Conservation (phyloP, 1,284 basidiomycete species). For the Trametes pubescens region DNA sequence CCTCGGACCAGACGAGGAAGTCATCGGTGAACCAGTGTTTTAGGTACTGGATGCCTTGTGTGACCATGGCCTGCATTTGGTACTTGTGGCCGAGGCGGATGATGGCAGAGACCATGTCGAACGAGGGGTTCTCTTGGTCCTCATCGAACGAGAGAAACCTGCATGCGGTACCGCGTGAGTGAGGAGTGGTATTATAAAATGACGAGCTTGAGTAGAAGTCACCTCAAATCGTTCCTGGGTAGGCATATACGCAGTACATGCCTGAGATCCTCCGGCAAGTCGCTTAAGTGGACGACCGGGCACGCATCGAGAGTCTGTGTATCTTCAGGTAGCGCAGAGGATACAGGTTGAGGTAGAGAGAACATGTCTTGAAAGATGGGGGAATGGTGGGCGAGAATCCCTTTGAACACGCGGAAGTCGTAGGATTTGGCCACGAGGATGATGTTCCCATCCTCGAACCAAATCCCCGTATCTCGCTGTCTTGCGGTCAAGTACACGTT, state of each 20-base stretch:
- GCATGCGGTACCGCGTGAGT: background rate
- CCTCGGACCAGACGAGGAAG: background rate
- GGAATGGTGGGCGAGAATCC: constrained; percentile 32
- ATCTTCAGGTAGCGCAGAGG: too few relatives aligned
- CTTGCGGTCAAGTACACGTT: too few relatives aligned
- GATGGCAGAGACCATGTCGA: constrained; percentile 2
- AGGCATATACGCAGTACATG: constrained; percentile 8
- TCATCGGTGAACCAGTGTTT: constrained; percentile 10
- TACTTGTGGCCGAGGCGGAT: constrained; percentile 27
- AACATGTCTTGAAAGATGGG: constrained; percentile 38
- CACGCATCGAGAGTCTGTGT: background rate
- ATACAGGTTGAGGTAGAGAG: background rate
- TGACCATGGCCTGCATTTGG: constrained; percentile 10
- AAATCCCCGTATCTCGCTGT: background rate
- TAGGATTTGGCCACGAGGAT: background rate
- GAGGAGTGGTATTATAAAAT: background rate
- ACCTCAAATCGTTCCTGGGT: background rate
- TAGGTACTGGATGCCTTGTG: background rate
- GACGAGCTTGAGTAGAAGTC: background rate
- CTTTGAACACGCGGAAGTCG: constrained; percentile 34
- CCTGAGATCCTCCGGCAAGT: constrained; percentile 6
- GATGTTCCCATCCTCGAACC: constrained; percentile 18
- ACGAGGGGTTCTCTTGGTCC: background rate
- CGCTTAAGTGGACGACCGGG: background rate
- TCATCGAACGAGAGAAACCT: too few relatives aligned